These are phyloP conservation scores for Cairneyella variabilis DNA, from an alignment of 495 filamentous ascomycete species.

Conservation along the genomic window DNA sequence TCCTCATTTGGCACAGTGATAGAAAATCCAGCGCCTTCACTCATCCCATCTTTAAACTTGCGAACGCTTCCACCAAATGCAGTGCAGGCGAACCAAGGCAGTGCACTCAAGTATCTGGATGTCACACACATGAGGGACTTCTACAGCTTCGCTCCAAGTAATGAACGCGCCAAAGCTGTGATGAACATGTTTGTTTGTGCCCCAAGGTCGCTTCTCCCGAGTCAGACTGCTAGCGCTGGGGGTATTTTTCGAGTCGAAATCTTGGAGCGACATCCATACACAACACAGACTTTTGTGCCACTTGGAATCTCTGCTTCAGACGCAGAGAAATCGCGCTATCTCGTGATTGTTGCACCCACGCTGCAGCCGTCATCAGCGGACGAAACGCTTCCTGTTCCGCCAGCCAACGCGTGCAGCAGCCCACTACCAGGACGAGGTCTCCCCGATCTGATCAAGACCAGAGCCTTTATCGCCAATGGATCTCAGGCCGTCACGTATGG, in stretches of 20 bases:
- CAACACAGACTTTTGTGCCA: conserved; percentile 88
- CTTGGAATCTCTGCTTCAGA: conserved; percentile 49
- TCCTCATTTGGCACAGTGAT: conserved; percentile 81
- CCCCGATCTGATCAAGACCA: conserved; percentile 67
- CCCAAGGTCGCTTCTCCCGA: conserved; percentile 45
- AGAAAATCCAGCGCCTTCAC: conserved; percentile 57
- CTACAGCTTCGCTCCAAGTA: conserved; percentile 64
- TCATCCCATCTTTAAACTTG: conserved; percentile 40
- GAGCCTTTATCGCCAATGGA: conserved; percentile 76
- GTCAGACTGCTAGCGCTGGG: not conserved
- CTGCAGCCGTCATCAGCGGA: conserved; percentile 33
- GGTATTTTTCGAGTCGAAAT: conserved; percentile 64
- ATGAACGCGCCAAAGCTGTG: conserved; percentile 50
- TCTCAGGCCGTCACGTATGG: conserved; percentile 88
- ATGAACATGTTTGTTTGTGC: conserved; percentile 91
- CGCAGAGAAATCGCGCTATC: conserved; percentile 45
- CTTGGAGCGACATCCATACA: conserved; percentile 91
- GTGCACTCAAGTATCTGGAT: conserved; percentile 79
- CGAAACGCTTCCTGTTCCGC: conserved; percentile 33
- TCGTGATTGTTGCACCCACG: conserved; percentile 91
- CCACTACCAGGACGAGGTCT: conserved; percentile 52
- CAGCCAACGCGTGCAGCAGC: not conserved
- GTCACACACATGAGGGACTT: conserved; percentile 66
- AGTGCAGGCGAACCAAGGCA: conserved; percentile 72
- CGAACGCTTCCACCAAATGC: conserved; percentile 36